Percentiles rank a stretch among this genome's conserved stretches.
Evolutionary conservation across 805 yeast genomes (phyloP).

Genomic region (Limtongia smithiae): DNA sequence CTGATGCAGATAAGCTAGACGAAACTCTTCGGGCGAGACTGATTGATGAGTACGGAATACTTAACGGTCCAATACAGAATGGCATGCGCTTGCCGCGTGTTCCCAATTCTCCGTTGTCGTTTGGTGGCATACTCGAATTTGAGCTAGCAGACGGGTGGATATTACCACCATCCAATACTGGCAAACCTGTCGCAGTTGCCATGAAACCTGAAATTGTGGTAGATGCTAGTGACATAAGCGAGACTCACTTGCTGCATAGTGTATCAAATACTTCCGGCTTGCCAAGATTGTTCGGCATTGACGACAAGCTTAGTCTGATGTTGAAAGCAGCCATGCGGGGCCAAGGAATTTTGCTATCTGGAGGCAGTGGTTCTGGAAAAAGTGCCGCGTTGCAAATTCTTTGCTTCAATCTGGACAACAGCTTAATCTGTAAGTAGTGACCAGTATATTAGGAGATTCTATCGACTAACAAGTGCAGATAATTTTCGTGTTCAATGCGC

Average conservation of each 20-base stretch:
- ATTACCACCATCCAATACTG: slow-evolving; percentile 31
- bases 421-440: slow-evolving; percentile 41
- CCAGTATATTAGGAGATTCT: background rate
- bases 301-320: slow-evolving; percentile 42
- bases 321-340: slow-evolving; percentile 44
- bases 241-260: background rate
- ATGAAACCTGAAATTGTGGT: slow-evolving; percentile 3
- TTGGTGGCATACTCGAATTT: slow-evolving; percentile 58
- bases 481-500: slow-evolving; percentile 54
- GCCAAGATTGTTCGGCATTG: slow-evolving; percentile 55
- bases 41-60: slow-evolving; percentile 18
- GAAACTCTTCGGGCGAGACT: no score
- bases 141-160: slow-evolving; percentile 50
- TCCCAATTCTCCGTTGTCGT: slow-evolving; percentile 43
- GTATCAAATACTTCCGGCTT: slow-evolving; percentile 6
- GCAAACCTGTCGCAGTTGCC: slow-evolving; percentile 27
- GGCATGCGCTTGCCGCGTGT: slow-evolving; percentile 51
- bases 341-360: slow-evolving; percentile 62
- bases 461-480: slow-evolving; percentile 3
- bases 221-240: background rate
- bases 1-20: slow-evolving; percentile 19
- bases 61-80: slow-evolving; percentile 42
- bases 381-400: slow-evolving; percentile 51
- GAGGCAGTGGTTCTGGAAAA: slow-evolving; percentile 82
- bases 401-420: slow-evolving; percentile 37